Evolutionary conservation across 352 stramenopile genomes (phyloP), one percentile per base, ranked within the genome.

Genomic region (Phytopythium boreale): DNA sequence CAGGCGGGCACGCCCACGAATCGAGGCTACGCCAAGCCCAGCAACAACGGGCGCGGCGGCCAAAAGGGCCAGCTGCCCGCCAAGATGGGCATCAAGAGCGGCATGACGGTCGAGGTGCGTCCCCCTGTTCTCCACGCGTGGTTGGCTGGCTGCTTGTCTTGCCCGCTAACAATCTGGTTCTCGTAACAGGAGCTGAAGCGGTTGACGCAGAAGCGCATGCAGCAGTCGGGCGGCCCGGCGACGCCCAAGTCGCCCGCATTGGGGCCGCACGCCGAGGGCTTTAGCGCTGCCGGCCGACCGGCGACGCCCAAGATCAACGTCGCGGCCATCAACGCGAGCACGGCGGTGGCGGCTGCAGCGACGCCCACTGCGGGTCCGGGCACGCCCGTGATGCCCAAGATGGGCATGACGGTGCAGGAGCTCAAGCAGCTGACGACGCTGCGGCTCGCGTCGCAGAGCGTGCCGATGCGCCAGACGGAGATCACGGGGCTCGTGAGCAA

Each of bases 81-180:
- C 27, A 92, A 91, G 61, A 91, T 92, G 81, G 86, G 86, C 37
- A 95, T 95, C 65, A 95, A 95, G 72, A 95, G 86, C 74, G 86
- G 86, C 62, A 95, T 95, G 86, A 95, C 86, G 7, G 86, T 95
- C 55, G 86, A 95, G 71, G 74, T 81, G 59, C 36, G 39, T 19
- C 20, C n/a, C 8, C 20, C 20, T 20, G 19, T 36, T 22, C 2
- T 34, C 9, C 36, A 24, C 37, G 43, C 5, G 19, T 31, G 29
- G n/a, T 2, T 36, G 27, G 22, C 22, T 34, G 2, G 9, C 17
- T 41, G 26, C 6, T 2, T 50, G 44, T 50, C n/a, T 50, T 50
- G 17, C 36, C 11, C 19, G 36, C 24, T 36, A 27, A 49, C 26
- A 4, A 20, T 24, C 34, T 22, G 29, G 11, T 17, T 15, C 14